Percentiles rank a stretch among this genome's conserved stretches.
Conservation (phyloP, 495 filamentous ascomycete species). For the Aspergillus taichungensis region DNA sequence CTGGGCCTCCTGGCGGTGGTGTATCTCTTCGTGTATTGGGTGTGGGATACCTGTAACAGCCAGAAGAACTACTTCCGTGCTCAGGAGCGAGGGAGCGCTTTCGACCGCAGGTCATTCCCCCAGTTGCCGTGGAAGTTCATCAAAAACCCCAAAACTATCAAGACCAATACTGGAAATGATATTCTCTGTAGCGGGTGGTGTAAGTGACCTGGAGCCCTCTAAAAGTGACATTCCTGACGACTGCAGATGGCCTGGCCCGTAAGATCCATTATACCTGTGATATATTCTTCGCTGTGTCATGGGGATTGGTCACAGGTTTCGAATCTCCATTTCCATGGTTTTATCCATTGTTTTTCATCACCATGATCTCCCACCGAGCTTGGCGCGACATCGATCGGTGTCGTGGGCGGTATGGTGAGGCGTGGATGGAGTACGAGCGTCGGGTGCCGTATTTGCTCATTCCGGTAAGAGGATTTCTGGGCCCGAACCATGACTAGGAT, state of each 20-base stretch:
- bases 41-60: slow-evolving; percentile 83
- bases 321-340: slow-evolving; percentile 74
- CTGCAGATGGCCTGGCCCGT: slow-evolving; percentile 58
- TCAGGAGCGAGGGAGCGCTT: slow-evolving; percentile 60
- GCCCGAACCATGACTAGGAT: background rate
- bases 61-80: slow-evolving; percentile 93
- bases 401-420: slow-evolving; percentile 76
- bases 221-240: background rate
- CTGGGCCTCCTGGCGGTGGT: slow-evolving; percentile 50
- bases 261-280: slow-evolving; percentile 93
- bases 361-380: slow-evolving; percentile 85
- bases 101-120: slow-evolving; percentile 74
- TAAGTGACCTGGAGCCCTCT: slow-evolving; percentile 16
- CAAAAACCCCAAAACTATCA: slow-evolving; percentile 69
- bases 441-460: slow-evolving; percentile 88
- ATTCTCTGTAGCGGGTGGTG: slow-evolving; percentile 89
- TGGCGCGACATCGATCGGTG: slow-evolving; percentile 74
- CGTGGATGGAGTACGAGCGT: slow-evolving; percentile 82
- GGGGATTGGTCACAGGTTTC: slow-evolving; percentile 56
- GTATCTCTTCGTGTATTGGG: slow-evolving; percentile 82
- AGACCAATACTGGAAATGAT: slow-evolving; percentile 61
- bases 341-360: slow-evolving; percentile 77
- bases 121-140: slow-evolving; percentile 75
- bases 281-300: slow-evolving; percentile 64
- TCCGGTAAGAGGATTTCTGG: slow-evolving; percentile 53